These are phyloP conservation scores for Debaryomyces maramus DNA, from an alignment of 805 yeast genomes.

Conservation along the genomic window DNA sequence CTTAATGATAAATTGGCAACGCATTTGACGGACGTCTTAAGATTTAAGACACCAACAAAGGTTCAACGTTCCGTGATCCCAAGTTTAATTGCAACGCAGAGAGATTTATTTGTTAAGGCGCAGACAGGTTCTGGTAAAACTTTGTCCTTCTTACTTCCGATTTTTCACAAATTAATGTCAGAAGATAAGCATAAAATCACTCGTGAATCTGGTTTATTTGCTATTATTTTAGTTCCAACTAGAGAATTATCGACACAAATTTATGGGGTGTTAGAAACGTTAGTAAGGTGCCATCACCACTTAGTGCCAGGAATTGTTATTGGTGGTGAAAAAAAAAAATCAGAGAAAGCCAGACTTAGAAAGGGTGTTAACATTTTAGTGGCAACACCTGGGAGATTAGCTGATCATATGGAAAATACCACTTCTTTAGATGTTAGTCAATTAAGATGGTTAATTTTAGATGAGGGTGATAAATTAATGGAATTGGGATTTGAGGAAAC, in stretches of 20 bases:
- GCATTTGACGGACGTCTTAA: slow-evolving; percentile 58
- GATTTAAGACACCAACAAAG: slow-evolving; percentile 70
- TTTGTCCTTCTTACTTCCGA: slow-evolving; percentile 80
- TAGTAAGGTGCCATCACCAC: slow-evolving; percentile 76
- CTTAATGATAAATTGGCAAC: slow-evolving; percentile 51
- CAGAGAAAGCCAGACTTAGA: slow-evolving; percentile 92
- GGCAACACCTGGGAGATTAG: slow-evolving; percentile 95
- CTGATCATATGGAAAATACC: slow-evolving; percentile 93
- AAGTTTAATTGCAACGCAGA: slow-evolving; percentile 26
- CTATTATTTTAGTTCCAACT: slow-evolving; percentile 87
- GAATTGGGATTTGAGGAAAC: slow-evolving; percentile 97
- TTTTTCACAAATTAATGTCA: slow-evolving; percentile 68
- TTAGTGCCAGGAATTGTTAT: slow-evolving; percentile 94
- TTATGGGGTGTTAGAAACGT: slow-evolving; percentile 70
- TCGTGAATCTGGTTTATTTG: slow-evolving; percentile 83
- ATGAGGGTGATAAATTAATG: slow-evolving; percentile 95
- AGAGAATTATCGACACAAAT: slow-evolving; percentile 93
- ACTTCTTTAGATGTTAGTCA: slow-evolving; percentile 67
- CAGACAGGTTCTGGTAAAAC: slow-evolving; percentile 99
- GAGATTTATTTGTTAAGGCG: slow-evolving; percentile 87
- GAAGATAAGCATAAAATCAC: slow-evolving; percentile 40
- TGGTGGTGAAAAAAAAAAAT: slow-evolving; percentile 97
- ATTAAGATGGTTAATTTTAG: slow-evolving; percentile 84
- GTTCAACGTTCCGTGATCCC: slow-evolving; percentile 86
- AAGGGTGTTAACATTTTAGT: slow-evolving; percentile 96